These are phyloP conservation scores for Parachaetomium inaequale DNA, from an alignment of 495 filamentous ascomycete species.

Conservation along the genomic window DNA sequence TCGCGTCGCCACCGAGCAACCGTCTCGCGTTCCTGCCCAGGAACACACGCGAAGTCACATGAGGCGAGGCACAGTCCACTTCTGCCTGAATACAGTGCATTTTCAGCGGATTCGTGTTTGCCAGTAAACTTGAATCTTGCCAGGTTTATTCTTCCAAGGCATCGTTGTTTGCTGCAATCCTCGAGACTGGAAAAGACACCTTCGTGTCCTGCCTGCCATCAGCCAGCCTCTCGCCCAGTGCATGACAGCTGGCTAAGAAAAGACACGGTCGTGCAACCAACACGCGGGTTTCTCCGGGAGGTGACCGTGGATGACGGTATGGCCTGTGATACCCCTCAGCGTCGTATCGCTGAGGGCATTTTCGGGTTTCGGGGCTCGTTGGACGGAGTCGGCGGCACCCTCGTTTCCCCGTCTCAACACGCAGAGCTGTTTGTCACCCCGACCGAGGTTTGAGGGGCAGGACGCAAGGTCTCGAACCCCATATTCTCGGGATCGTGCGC, in stretches of 20 bases:
- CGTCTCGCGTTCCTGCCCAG: background rate
- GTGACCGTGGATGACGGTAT: background rate
- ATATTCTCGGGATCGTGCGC: background rate
- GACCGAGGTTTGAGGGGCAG: background rate
- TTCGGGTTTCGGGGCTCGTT: background rate
- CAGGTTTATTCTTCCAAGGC: background rate
- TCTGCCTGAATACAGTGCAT: constrained; percentile 1
- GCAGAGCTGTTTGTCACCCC: background rate
- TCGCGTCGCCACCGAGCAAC: constrained; percentile 16
- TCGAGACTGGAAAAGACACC: background rate
- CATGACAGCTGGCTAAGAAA: background rate
- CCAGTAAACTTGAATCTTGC: too few relatives aligned
- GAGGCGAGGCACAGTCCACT: constrained; percentile 1
- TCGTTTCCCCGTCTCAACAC: background rate
- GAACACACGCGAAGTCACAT: constrained; percentile 14
- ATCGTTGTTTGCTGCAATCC: background rate
- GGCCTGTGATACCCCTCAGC: constrained; percentile 3
- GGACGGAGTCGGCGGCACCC: background rate
- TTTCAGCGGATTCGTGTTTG: too few relatives aligned
- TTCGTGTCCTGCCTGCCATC: too few relatives aligned
- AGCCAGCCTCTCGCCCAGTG: background rate
- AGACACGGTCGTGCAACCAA: background rate
- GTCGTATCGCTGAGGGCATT: constrained; percentile 4
- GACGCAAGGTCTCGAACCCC: background rate
- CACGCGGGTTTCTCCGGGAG: background rate